Percentiles rank a stretch among this genome's conserved stretches.
Conservation (phyloP, 768 basidiomycete species). For the Hortiboletus campestris region DNA sequence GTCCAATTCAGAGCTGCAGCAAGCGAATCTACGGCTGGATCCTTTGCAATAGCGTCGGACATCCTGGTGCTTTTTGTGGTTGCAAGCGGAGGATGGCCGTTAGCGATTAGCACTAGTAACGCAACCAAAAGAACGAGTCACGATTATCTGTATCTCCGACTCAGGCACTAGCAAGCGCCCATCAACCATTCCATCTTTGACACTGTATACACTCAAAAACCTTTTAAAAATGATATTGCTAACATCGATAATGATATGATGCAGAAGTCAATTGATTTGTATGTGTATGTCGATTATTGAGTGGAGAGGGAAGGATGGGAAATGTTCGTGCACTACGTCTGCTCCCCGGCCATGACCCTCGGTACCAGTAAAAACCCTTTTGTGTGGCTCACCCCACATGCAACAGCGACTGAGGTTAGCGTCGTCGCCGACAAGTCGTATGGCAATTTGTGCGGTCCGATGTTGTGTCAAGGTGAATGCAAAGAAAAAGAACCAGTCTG, state of each 20-base stretch:
- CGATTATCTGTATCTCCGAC: constrained; percentile 7
- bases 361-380: constrained; percentile 24
- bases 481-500: neutral
- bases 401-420: neutral
- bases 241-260: constrained; percentile 29
- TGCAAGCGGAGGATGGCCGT: neutral
- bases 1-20: constrained; percentile 24
- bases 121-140: neutral
- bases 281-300: constrained; percentile 26
- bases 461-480: neutral
- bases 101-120: too few species aligned
- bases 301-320: constrained; percentile 28
- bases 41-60: constrained; percentile 25
- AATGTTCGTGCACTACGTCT: constrained; percentile 39
- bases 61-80: constrained; percentile 8
- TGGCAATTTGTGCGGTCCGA: neutral
- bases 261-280: constrained; percentile 23
- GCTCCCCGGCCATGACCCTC: constrained; percentile 32
- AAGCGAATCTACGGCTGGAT: constrained; percentile 28
- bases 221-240: constrained; percentile 14
- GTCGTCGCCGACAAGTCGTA: constrained; percentile 2
- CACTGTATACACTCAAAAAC: too few species aligned
- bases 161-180: neutral
- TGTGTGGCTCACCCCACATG: constrained; percentile 4
- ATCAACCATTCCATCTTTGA: neutral